Conservation (phyloP, 768 basidiomycete genomes). For the Pisolithus marmoratus region DNA sequence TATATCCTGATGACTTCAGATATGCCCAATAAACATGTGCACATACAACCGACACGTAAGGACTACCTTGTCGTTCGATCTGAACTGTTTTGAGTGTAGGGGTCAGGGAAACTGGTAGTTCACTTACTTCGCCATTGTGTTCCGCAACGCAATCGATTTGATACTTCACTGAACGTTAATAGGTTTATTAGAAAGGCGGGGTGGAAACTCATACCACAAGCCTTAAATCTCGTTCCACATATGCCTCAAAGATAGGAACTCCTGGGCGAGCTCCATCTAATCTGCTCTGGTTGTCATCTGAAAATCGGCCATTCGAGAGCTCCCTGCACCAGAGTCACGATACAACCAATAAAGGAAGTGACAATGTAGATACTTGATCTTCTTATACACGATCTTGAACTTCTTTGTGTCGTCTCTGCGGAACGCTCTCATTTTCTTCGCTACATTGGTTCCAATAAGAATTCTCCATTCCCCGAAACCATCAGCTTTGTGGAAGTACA, state of each 20-base stretch:
- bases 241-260: slow-evolving; percentile 64
- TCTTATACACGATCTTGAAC: slow-evolving; percentile 56
- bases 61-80: slow-evolving; percentile 36
- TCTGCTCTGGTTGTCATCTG: slow-evolving; percentile 60
- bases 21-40: neutral
- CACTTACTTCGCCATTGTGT: slow-evolving; percentile 27
- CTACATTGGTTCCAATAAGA: slow-evolving; percentile 48
- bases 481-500: slow-evolving; percentile 52
- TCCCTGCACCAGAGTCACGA: slow-evolving; percentile 39
- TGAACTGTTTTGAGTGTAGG: slow-evolving; percentile 15
- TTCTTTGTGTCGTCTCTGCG: slow-evolving; percentile 38
- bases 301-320: slow-evolving; percentile 65
- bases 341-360: neutral
- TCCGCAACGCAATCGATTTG: slow-evolving; percentile 44
- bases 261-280: slow-evolving; percentile 39
- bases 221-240: slow-evolving; percentile 54
- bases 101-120: neutral
- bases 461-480: slow-evolving; percentile 65
- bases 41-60: neutral
- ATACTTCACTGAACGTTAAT: slow-evolving; percentile 30
- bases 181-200: neutral
- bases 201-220: slow-evolving; percentile 35
- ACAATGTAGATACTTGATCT: slow-evolving; percentile 47
- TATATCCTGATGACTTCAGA: slow-evolving; percentile 41
- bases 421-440: slow-evolving; percentile 42